phyloP scores from a whole-genome alignment of 495 filamentous ascomycete species.

The Penicillium atrosanguineum region DNA sequence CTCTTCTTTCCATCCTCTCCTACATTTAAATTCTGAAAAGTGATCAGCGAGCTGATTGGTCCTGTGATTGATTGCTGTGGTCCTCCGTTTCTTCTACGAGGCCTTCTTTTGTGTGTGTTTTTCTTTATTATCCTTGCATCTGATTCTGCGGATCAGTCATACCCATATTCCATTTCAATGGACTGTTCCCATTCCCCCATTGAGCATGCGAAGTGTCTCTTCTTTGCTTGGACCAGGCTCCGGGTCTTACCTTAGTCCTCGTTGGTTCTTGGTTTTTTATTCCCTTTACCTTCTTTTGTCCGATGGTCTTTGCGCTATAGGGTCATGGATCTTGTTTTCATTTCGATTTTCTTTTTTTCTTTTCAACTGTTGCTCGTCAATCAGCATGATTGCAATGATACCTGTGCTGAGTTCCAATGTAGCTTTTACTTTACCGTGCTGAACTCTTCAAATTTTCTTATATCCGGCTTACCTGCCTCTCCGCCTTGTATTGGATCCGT shows the following conservation, averaged over 20 bases:
- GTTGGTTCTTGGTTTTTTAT: slow-evolving; percentile 15
- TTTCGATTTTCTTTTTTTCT: slow-evolving; percentile 14
- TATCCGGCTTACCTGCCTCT: neutral
- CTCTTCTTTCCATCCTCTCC: slow-evolving; percentile 13
- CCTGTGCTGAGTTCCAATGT: slow-evolving; percentile 33
- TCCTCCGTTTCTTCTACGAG: slow-evolving; percentile 7
- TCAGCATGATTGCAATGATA: slow-evolving; percentile 41
- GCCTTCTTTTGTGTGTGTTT: slow-evolving; percentile 3
- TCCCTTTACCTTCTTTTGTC: slow-evolving; percentile 10
- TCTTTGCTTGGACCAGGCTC: slow-evolving; percentile 25
- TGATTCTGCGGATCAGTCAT: slow-evolving; percentile 30
- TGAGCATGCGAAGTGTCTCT: slow-evolving; percentile 3
- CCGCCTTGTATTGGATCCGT: too few relatives aligned
- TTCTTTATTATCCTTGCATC: slow-evolving; percentile 14
- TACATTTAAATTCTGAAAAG: slow-evolving; percentile 26
- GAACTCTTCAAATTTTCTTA: neutral
- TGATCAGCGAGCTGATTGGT: slow-evolving; percentile 23
- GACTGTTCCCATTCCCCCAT: slow-evolving; percentile 3
- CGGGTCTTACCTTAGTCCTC: slow-evolving; percentile 23
- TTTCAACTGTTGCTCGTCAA: slow-evolving; percentile 21
- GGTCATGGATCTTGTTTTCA: slow-evolving; percentile 6
- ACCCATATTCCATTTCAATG: slow-evolving; percentile 21
- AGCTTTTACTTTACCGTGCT: slow-evolving; percentile 12
- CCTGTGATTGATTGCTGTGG: slow-evolving; percentile 16
- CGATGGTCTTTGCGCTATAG: slow-evolving; percentile 7